These are phyloP conservation scores for Amaranthus hypochondriacus DNA, from an alignment of 148 eudicot species.

Conservation along the genomic window DNA sequence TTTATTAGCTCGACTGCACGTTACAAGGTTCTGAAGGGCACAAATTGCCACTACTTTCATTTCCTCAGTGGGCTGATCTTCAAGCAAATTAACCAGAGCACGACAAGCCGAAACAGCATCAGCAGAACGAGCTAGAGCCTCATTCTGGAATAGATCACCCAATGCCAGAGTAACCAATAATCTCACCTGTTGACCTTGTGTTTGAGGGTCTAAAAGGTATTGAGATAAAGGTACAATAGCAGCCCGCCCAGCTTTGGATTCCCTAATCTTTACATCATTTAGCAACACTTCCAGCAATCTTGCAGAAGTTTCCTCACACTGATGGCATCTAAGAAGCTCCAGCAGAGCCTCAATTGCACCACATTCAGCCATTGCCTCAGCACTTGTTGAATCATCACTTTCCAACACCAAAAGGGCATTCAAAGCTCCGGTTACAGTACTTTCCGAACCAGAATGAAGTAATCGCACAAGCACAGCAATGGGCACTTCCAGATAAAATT, in stretches of 20 bases:
- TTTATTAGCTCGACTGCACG: constrained; percentile 86
- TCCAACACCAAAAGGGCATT: constrained; percentile 96
- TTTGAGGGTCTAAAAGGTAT: constrained; percentile 96
- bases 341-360: constrained; percentile 97
- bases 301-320: constrained; percentile 88
- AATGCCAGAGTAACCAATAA: constrained; percentile 87
- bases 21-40: constrained; percentile 92
- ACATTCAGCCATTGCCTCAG: constrained; percentile 96
- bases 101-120: constrained; percentile 98
- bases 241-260: constrained; percentile 71
- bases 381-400: constrained; percentile 86
- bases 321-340: constrained; percentile 86
- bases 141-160: constrained; percentile 95
- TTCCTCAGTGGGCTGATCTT: constrained; percentile 98
- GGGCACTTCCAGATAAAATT: constrained; percentile 92
- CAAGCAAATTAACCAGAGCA: constrained; percentile 86
- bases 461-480: constrained; percentile 85
- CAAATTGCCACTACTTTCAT: constrained; percentile 98
- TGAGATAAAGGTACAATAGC: constrained; percentile 91
- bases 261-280: constrained; percentile 89
- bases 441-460: constrained; percentile 86
- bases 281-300: constrained; percentile 84
- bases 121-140: constrained; percentile 78
- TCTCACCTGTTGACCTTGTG: constrained; percentile 96
- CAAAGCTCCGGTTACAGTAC: constrained; percentile 76